These are phyloP conservation scores for Calophaca sinica DNA, from an alignment of 306 rosid genomes.

Conservation along the genomic window DNA sequence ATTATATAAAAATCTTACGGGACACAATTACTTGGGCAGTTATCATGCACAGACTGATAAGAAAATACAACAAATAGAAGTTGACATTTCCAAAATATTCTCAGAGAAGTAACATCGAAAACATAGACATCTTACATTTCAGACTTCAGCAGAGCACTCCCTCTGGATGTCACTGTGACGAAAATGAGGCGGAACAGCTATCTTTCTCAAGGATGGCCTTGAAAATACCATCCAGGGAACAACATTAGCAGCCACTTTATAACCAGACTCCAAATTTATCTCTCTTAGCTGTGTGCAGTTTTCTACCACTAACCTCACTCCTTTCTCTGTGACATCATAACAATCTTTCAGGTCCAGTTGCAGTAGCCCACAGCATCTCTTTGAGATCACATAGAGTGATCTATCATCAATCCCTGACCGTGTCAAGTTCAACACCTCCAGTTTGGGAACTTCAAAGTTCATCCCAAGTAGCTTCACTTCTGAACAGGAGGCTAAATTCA, in stretches of 20 bases:
- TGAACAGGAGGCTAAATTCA: slow-evolving; percentile 44
- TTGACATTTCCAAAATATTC: no score
- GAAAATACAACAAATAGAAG: no score
- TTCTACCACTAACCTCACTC: slow-evolving; percentile 62
- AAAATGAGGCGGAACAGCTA: slow-evolving; percentile 45
- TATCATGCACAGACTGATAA: no score
- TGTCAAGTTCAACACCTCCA: slow-evolving; percentile 58
- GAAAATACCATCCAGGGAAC: slow-evolving; percentile 56
- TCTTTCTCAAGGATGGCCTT: slow-evolving; percentile 65
- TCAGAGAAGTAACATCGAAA: no score
- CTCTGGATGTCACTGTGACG: no score
- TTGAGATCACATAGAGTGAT: slow-evolving; percentile 61
- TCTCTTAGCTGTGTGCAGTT: slow-evolving; percentile 65
- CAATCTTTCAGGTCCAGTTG: slow-evolving; percentile 58
- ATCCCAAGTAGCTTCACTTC: slow-evolving; percentile 43
- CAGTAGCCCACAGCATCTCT: slow-evolving; percentile 54
- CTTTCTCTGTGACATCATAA: slow-evolving; percentile 58
- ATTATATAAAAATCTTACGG: no score
- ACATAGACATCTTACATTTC: no score
- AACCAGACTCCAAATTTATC: slow-evolving; percentile 64
- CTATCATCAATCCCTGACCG: slow-evolving; percentile 57
- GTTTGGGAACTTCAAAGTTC: slow-evolving; percentile 55
- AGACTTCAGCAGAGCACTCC: no score
- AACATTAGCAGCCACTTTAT: slow-evolving; percentile 47
- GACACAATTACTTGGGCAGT: no score